phyloP scores from a whole-genome alignment of 2,329 filamentous ascomycete species.

The Beauveria sp. region DNA sequence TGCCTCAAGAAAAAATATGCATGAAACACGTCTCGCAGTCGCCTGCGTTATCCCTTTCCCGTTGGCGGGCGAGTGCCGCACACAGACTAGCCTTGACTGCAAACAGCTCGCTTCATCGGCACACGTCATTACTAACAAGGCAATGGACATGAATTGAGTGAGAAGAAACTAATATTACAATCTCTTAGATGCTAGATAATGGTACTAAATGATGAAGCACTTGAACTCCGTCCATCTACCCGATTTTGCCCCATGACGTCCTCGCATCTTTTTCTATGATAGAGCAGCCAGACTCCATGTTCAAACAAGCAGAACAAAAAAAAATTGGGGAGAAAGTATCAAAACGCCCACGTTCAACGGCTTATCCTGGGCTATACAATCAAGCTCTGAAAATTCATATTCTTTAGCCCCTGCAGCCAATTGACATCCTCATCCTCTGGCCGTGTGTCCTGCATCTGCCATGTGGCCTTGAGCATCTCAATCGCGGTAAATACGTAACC shows the following conservation, averaged over 20 bases:
- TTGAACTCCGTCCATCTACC: not conserved
- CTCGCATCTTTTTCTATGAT: not conserved
- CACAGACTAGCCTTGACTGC: no score
- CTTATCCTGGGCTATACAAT: constrained; percentile 30
- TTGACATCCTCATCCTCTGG: constrained; percentile 19
- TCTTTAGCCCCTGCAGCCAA: constrained; percentile 37
- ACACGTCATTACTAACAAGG: not conserved
- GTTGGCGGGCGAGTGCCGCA: not conserved
- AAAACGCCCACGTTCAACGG: not conserved
- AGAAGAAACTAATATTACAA: not conserved
- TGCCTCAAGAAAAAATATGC: not conserved
- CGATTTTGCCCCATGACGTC: not conserved
- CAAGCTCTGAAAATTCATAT: constrained; percentile 37
- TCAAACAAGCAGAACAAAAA: not conserved
- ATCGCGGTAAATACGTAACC: constrained; percentile 43
- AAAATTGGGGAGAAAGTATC: not conserved
- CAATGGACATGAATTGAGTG: not conserved
- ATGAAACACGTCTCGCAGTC: not conserved
- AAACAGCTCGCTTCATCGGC: no score
- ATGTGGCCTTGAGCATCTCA: constrained; percentile 40
- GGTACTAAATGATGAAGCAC: not conserved
- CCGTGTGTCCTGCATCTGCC: constrained; percentile 33
- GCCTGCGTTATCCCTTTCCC: not conserved
- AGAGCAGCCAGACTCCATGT: not conserved
- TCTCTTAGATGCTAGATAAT: not conserved